A percentile compares a stretch with the other conserved stretches of the same genome.
Conservation (phyloP, 345 rosid species). For the Corchorus capsularis region DNA sequence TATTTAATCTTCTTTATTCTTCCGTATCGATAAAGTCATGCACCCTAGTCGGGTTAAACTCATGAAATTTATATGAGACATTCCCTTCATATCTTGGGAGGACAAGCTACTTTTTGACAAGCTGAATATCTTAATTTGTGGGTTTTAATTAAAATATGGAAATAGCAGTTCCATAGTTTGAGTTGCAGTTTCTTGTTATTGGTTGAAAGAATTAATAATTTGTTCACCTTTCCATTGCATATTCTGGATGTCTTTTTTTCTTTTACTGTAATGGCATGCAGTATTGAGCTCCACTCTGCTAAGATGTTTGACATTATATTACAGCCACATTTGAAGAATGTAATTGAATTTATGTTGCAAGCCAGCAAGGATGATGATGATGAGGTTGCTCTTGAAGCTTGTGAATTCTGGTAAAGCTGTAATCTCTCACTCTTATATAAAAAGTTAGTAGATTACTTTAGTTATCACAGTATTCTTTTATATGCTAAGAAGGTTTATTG, state of each 20-base stretch:
- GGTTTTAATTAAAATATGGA: no score
- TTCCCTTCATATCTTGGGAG: no score
- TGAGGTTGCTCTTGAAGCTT: conserved; percentile 94
- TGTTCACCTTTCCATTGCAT: not conserved
- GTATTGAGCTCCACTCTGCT: not conserved
- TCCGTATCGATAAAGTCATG: no score
- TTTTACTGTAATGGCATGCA: not conserved
- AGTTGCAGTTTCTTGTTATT: no score
- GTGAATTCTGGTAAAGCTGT: conserved; percentile 81
- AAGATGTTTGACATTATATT: conserved; percentile 14
- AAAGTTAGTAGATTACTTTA: not conserved
- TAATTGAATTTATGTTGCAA: conserved; percentile 82
- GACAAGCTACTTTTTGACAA: no score
- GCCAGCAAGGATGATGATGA: conserved; percentile 85
- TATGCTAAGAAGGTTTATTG: not conserved
- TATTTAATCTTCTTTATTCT: not conserved
- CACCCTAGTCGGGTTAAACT: no score
- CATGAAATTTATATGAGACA: no score
- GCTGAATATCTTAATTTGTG: no score
- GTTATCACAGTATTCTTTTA: not conserved
- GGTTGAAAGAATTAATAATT: no score
- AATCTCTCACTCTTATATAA: not conserved
- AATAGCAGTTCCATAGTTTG: no score
- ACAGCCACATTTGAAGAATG: conserved; percentile 82
- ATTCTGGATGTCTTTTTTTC: not conserved